A percentile compares a stretch with the other conserved stretches of the same genome.
These are phyloP conservation scores for Pseudocercospora fuligena DNA, from an alignment of 2,329 filamentous ascomycete genomes.

Conservation along the genomic window DNA sequence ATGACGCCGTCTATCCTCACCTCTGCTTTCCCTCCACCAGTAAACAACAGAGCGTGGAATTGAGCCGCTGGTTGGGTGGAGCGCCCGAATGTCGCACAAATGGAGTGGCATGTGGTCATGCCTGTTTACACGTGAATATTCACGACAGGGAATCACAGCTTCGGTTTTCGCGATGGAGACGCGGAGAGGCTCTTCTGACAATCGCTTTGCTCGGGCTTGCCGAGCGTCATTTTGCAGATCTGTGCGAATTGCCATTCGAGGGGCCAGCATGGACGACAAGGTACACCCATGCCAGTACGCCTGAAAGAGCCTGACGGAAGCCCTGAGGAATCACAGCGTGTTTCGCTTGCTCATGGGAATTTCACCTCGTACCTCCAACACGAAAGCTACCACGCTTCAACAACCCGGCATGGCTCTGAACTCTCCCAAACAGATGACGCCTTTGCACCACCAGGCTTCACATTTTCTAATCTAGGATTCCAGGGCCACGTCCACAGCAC, in stretches of 20 bases:
- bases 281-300: not conserved
- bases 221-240: conserved; percentile 9
- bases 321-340: conserved; percentile 5
- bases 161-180: conserved; percentile 4
- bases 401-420: conserved; percentile 5
- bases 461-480: not conserved
- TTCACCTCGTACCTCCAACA: not conserved
- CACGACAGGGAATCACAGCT: not conserved
- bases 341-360: not conserved
- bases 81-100: conserved; percentile 1
- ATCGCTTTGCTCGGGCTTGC: not conserved
- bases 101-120: conserved; percentile 9
- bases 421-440: conserved; percentile 9
- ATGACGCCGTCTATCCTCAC: not conserved
- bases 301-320: conserved; percentile 6
- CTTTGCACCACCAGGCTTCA: not conserved
- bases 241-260: not conserved
- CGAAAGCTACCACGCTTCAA: not conserved
- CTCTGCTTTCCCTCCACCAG: not conserved
- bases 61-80: not conserved
- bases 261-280: not conserved
- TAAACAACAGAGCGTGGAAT: not conserved
- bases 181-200: not conserved
- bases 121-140: conserved; percentile 7
- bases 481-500: not conserved